phyloP scores from a whole-genome alignment of 2,329 filamentous ascomycete species.

The Nannizzia gypsea region DNA sequence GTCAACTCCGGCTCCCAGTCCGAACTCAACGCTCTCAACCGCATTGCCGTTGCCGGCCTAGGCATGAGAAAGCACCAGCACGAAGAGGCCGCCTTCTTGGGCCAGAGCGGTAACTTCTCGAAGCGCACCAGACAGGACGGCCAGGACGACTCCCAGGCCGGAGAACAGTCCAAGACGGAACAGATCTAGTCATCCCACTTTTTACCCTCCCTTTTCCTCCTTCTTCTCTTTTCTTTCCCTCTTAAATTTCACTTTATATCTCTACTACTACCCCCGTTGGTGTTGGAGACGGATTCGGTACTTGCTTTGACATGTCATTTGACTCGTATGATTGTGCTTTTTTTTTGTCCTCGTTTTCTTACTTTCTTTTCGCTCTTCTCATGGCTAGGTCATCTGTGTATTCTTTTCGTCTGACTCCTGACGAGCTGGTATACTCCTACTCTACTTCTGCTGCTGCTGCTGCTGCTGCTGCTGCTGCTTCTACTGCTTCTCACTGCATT shows the following conservation, averaged over 20 bases:
- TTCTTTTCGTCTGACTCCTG: background rate
- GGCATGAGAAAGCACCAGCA: conserved; percentile 34
- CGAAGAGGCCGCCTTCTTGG: conserved; percentile 26
- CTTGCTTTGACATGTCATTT: background rate
- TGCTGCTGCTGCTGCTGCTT: background rate
- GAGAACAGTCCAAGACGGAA: background rate
- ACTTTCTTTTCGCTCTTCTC: background rate
- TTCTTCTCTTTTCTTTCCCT: background rate
- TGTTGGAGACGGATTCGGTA: background rate
- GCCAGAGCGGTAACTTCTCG: conserved; percentile 22
- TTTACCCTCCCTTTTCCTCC: background rate
- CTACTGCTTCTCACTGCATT: background rate
- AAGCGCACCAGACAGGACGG: conserved; percentile 15
- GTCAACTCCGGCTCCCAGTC: conserved; percentile 10
- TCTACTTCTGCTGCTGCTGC: background rate
- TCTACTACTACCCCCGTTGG: background rate
- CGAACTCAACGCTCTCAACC: conserved; percentile 33
- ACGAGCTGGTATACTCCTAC: background rate
- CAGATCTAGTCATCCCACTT: background rate
- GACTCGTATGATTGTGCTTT: background rate
- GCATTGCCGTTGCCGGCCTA: conserved; percentile 33
- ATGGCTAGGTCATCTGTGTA: background rate
- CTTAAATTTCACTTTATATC: background rate
- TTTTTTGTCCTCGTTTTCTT: background rate
- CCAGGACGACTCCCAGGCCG: background rate